Base-by-base conservation (phyloP, 2,329 filamentous ascomycete species). In the Fusarium concolor region DNA sequence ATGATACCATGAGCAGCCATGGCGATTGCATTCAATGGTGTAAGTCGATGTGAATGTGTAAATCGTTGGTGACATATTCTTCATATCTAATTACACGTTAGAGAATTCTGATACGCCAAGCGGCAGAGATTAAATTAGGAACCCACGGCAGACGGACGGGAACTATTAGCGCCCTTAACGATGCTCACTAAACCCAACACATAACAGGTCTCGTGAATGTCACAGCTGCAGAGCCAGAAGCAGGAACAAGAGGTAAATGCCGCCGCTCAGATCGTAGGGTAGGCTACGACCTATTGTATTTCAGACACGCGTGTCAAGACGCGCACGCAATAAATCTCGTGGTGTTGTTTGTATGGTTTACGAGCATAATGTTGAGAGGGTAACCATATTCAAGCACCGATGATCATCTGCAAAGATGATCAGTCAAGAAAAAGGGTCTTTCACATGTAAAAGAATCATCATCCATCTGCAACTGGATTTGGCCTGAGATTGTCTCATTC, bases 401-500 rank as follows among this genome's bases (percentile, higher is more conserved):
- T 58, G 42, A 62, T 56, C 42, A 56, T 62, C 41, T 47, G 56
- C 56, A 53, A 66, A 57, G 46, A 38, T 29, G 22, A 51, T 43
- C 41, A 24, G 17, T 24, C 35, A 28, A 37, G 20, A 51, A 51
- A 54, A 67, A 33, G 56, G 62, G 61, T 68, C 62, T 54, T 66
- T 68, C 52, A 70, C 66, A 67, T 68, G 66, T 53, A 41, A 54
- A 53, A 49, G 24, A n/a, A 18, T 33, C 24, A 38, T 52, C 61
- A 64, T 64, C 43, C 22, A 44, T 44, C 51, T 62, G 65, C 49
- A 44, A 24, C 42, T 56, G 55, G 50, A 45, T 62, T 67, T 58
- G 66, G 49, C 37, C 61, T 67, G 61, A 62, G 56, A 62, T 41
- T 67, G 66, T 68, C 63, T 63, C 65, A 62, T 67, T 56, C 50